Percentiles rank a stretch among this genome's conserved stretches.
Evolutionary conservation across 805 yeast species (phyloP).

Genomic region (Saturnispora ahearnii): DNA sequence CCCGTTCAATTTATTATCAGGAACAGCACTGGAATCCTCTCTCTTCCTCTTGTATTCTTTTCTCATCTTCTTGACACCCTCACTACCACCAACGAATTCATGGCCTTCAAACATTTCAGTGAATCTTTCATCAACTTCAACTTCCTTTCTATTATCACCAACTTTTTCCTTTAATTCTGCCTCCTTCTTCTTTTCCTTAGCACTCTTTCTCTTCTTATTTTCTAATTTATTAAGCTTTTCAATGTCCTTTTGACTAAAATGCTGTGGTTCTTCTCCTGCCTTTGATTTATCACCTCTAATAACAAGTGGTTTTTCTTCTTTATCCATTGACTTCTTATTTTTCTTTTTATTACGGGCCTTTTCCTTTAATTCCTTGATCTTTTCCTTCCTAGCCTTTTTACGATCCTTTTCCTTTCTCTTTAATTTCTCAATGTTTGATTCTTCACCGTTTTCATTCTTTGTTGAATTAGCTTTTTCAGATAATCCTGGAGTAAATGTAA

Average conservation of each 20-base stretch:
- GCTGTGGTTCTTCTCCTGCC: conserved; percentile 45
- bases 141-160: conserved; percentile 29
- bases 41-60: conserved; percentile 49
- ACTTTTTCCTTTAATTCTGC: conserved; percentile 37
- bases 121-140: conserved; percentile 75
- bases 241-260: conserved; percentile 73
- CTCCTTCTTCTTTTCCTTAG: conserved; percentile 40
- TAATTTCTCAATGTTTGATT: conserved; percentile 65
- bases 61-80: conserved; percentile 76
- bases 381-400: conserved; percentile 73
- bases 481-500: conserved; percentile 87
- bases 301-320: conserved; percentile 54
- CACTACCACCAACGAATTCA: conserved; percentile 88
- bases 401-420: conserved; percentile 90
- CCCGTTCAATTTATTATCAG: conserved; percentile 13
- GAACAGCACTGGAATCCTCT: conserved; percentile 8
- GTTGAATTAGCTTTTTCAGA: conserved; percentile 34
- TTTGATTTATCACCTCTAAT: conserved; percentile 64
- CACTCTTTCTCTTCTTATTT: conserved; percentile 41
- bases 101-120: conserved; percentile 74
- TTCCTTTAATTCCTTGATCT: conserved; percentile 52
- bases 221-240: conserved; percentile 55
- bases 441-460: conserved; percentile 30
- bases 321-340: conserved; percentile 26
- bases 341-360: conserved; percentile 35